Evolutionary conservation across 352 stramenopile species (phyloP), one percentile per base, ranked within the genome.

Genomic region (Saprolegnia diclina): DNA sequence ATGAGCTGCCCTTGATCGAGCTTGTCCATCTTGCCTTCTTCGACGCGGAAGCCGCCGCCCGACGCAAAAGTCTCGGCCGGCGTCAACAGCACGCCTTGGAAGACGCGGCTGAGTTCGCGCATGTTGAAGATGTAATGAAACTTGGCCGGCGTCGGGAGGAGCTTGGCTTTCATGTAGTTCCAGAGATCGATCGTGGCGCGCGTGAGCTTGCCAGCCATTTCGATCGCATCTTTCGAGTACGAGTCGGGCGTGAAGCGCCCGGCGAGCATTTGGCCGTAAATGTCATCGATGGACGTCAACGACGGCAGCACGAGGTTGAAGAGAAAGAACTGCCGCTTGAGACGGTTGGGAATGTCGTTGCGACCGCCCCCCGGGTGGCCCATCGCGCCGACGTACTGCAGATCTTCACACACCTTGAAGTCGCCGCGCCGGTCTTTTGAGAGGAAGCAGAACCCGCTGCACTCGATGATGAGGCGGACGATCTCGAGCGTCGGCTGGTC

Each of bases 61-160:
- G 88, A 96, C 9, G 87, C 85, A 68, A 99, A 98, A 1, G 94
- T 98, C 73, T 98, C 93, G 32, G 95, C 89, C 5, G 96, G 95
- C 0, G 95, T 99, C 26, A 98, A 79, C 40, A 99, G 65, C 46
- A 99, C 94, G 7, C 97, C 97, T 74, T 99, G 96, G 71, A 99
- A 99, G 0, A 99, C 96, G 56, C 96, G 90, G 72, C 89, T 98
- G 40, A 99, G 85, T 57, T 99, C 96, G 56, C 97, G 92, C 94
- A 99, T 98, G 73, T 99, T 99, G 82, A 99, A 99, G 55, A 99
- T 97, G 80, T 99, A 99, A 77, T 99, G 96, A 81, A 99, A 99
- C 70, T 99, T 99, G 35, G 95, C 92, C 13, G 97, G 96, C 14
- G 96, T 99, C 0, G 96, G 96, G 22, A 99, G 73, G 72, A 99